These are phyloP conservation scores for Alliaria petiolata DNA, from an alignment of 345 rosid genomes.

Conservation along the genomic window DNA sequence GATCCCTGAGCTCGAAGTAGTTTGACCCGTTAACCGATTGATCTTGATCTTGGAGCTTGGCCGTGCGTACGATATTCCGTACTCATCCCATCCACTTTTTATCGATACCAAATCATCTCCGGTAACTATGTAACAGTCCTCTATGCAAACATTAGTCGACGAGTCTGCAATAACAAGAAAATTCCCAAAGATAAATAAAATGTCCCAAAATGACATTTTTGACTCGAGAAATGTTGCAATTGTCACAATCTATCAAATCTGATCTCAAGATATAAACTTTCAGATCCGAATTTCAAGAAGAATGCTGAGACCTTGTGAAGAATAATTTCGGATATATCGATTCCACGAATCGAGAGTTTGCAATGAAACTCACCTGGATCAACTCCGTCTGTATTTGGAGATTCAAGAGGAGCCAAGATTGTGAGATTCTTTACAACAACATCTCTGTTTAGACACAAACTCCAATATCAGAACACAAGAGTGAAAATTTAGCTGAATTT, in stretches of 20 bases:
- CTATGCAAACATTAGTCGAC: slow-evolving; percentile 80
- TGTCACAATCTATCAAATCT: no score
- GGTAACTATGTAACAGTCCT: slow-evolving; percentile 82
- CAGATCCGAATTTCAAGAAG: no score
- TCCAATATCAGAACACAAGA: slow-evolving; percentile 11
- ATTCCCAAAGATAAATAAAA: neutral
- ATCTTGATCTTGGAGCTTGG: slow-evolving; percentile 81
- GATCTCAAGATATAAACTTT: no score
- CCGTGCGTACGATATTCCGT: slow-evolving; percentile 70
- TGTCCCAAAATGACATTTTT: neutral
- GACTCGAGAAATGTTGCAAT: no score
- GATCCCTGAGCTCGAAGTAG: slow-evolving; percentile 67
- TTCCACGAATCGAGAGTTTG: neutral
- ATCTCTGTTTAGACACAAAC: slow-evolving; percentile 64
- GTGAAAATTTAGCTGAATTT: no score
- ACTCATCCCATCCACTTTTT: slow-evolving; percentile 99
- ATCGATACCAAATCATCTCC: slow-evolving; percentile 90
- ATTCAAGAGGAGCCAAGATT: slow-evolving; percentile 87
- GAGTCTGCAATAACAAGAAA: slow-evolving; percentile 54
- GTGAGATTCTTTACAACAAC: slow-evolving; percentile 79
- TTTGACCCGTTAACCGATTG: slow-evolving; percentile 63
- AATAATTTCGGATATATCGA: neutral
- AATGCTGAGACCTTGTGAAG: no score
- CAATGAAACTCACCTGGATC: slow-evolving; percentile 75
- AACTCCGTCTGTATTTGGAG: slow-evolving; percentile 96